phyloP scores from a whole-genome alignment of 1,284 basidiomycete species.

The Cystobasidium slooffiae region DNA sequence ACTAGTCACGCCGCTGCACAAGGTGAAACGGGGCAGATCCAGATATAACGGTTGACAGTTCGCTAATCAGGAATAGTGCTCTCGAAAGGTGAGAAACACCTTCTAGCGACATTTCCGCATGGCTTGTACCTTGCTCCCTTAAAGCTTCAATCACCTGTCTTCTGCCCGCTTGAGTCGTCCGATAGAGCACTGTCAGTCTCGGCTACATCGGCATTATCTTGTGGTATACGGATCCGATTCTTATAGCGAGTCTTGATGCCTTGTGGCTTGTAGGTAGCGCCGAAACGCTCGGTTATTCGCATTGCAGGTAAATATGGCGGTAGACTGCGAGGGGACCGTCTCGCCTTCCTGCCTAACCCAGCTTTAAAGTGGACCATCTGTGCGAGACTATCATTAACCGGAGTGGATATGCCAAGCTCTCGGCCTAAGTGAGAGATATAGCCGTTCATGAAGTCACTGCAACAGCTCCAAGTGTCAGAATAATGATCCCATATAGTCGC shows the following conservation, averaged over 20 bases:
- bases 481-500: not conserved
- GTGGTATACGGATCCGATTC: not conserved
- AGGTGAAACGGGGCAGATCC: too few relatives aligned
- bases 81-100: too few relatives aligned
- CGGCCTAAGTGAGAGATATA: slow-evolving; percentile 73
- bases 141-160: too few relatives aligned
- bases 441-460: slow-evolving; percentile 76
- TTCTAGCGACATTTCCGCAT: too few relatives aligned
- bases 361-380: slow-evolving; percentile 63
- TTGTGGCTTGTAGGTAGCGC: slow-evolving; percentile 24
- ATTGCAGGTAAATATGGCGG: not conserved
- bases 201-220: not conserved
- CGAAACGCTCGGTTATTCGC: slow-evolving; percentile 16
- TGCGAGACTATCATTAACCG: slow-evolving; percentile 67
- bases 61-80: too few relatives aligned
- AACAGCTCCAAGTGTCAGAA: slow-evolving; percentile 45
- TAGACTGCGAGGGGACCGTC: not conserved
- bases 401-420: slow-evolving; percentile 67
- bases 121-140: too few relatives aligned
- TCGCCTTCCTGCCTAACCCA: not conserved
- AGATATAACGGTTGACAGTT: too few relatives aligned
- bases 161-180: not conserved
- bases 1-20: too few relatives aligned
- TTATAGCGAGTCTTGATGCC: not conserved
- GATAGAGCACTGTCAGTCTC: not conserved